Base-by-base conservation (phyloP, 495 filamentous ascomycete genomes). In the Amphirosellinia nigrospora region DNA sequence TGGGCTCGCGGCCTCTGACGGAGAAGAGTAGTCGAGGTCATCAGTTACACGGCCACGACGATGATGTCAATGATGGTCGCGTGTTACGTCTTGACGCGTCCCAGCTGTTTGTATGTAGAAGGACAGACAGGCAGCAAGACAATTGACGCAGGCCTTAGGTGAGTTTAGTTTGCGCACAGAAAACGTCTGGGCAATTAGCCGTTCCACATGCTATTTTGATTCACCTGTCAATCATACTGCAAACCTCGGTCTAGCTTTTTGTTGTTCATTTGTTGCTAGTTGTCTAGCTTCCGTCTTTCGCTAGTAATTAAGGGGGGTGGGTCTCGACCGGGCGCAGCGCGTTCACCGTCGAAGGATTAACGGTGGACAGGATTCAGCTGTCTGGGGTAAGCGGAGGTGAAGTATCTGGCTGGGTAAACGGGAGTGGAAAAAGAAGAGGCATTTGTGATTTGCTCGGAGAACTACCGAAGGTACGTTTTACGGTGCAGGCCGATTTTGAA, bases 11-110 rank as follows among this genome's bases (percentile, higher is more conserved):
- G 74, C 58, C 26, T 64, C 26, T 48, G 26, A 23, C 59, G 62
- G 68, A 70, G 72, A 34, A 71, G 45, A 39, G 56, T 55, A 6
- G 64, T 45, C 64, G 71, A 72, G 64, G 69, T 70, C 73, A 77
- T 77, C 30, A 67, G 64, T 72, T 36, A 59, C 10, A 23, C 21
- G 6, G 58, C 34, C 58, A n/a, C 36, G 58, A 23, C 41, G 36
- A 26, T n/a, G 48, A 68, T 13, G 46, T 39, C 13, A 23, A 43
- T 70, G 50, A 11, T 23, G 71, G 41, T 32, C 9, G 21, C 66
- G 45, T 58, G 66, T 52, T 23, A 28, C 41, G 43, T 26, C 56
- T 43, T 43, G 64, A 60, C 66, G 66, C 66, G 66, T 68, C 38
- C 1, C 46, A 3, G 13, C 16, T 30, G 0, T 30, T 19, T 21